phyloP scores from a whole-genome alignment of 805 yeast species.

The Kuraishia molischiana region DNA sequence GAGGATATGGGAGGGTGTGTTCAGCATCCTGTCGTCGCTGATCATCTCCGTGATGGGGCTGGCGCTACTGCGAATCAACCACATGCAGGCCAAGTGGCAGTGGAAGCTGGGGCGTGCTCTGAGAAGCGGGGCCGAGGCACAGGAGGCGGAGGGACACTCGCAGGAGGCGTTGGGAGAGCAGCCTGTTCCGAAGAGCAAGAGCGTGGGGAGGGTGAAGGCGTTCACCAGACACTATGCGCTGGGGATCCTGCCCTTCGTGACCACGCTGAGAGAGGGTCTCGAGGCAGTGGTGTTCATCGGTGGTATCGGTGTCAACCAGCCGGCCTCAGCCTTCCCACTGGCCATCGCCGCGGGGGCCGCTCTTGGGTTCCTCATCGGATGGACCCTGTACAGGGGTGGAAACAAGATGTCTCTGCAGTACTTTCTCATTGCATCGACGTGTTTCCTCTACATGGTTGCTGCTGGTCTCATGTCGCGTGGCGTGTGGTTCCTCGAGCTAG shows the following conservation, averaged over 20 bases:
- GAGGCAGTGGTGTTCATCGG: slow-evolving; percentile 81
- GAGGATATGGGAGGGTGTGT: slow-evolving; percentile 80
- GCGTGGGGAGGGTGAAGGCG: slow-evolving; percentile 8
- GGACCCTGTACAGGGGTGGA: slow-evolving; percentile 66
- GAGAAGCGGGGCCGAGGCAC: slow-evolving; percentile 4
- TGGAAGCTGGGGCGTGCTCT: slow-evolving; percentile 30
- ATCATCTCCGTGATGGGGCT: slow-evolving; percentile 84
- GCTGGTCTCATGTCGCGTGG: slow-evolving; percentile 84
- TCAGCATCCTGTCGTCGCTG: slow-evolving; percentile 67
- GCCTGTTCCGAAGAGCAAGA: slow-evolving; percentile 4
- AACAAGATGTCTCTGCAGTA: slow-evolving; percentile 66
- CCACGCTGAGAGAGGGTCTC: slow-evolving; percentile 72
- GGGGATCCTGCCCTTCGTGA: slow-evolving; percentile 47
- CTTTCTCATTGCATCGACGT: slow-evolving; percentile 66
- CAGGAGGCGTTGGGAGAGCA: slow-evolving; percentile 5
- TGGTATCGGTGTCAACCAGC: slow-evolving; percentile 63
- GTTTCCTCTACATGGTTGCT: slow-evolving; percentile 74
- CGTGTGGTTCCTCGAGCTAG: slow-evolving; percentile 83
- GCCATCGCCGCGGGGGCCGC: slow-evolving; percentile 51
- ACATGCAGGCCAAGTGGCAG: slow-evolving; percentile 76
- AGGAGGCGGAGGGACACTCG: not conserved
- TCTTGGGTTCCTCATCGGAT: slow-evolving; percentile 56
- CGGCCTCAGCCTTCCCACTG: slow-evolving; percentile 50
- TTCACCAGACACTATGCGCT: slow-evolving; percentile 55
- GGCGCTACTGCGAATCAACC: slow-evolving; percentile 70